Evolutionary conservation across 495 filamentous ascomycete genomes (phyloP), one percentile per base, ranked within the genome.

Genomic region (Beverwykella pulmonaria): DNA sequence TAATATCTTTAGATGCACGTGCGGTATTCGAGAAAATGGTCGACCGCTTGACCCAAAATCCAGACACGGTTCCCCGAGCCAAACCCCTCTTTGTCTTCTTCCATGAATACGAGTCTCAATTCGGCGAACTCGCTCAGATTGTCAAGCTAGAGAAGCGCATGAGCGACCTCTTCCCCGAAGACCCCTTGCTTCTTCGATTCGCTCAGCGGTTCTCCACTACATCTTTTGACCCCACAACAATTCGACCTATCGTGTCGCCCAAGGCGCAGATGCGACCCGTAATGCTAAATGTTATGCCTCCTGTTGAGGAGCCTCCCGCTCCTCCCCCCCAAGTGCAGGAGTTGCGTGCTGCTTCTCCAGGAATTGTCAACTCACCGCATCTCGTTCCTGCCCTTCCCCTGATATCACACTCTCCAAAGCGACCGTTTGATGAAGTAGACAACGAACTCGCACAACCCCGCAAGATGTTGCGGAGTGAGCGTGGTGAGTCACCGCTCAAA

Each of bases 21-120:
- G 92, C 92, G 2, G 90, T 96, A 20, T 98, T 98, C 76, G 93
- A 97, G 72, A 97, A 92, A 34, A 90, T 91, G 1, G 90, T 97
- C 55, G 87, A 86, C 70, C 88, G 87, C 55, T 81, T 96, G 49
- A 86, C 88, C 22, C 81, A 86, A 29, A 93, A 90, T 62, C 83
- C 87, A 0, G 89, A 93, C 66, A 82, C 82, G 34, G 78, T 87
- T 0, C 81, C 83, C 61, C 96, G 92, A 68, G 82, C 91, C 5
- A 95, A 95, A 72, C 86, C 88, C 3, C 84, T 98, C 1, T 96
- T 93, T 63, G 80, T 85, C 0, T 97, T 90, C 76, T 93, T 98
- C 71, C 92, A 98, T 75, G 87, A 91, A 59, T 97, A 96, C 74
- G 93, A 98, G 77, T 90, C 91, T n/a, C 84, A 90, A 49, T 98